Evolutionary conservation across 768 basidiomycete genomes (phyloP).

Genomic region (Postia placenta): DNA sequence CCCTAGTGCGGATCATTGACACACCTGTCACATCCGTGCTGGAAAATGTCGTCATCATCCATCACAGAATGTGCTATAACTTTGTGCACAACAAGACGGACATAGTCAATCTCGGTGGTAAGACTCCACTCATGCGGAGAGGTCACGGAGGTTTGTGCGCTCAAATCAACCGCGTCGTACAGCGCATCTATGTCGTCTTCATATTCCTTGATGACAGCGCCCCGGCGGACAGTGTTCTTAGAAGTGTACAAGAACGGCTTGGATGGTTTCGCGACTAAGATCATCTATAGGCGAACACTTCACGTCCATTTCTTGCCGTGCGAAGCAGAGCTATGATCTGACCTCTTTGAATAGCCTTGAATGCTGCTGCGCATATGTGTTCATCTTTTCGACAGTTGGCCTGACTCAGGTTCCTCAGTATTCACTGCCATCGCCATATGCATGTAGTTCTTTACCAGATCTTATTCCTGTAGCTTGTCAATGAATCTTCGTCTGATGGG

Average conservation of each 20-base stretch:
- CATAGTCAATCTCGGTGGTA: slow-evolving; percentile 21
- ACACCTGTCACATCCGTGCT: slow-evolving; percentile 5
- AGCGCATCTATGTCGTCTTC: slow-evolving; percentile 33
- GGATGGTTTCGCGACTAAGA: slow-evolving; percentile 7
- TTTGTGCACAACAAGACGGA: slow-evolving; percentile 27
- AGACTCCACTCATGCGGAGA: slow-evolving; percentile 24
- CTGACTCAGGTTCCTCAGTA: background rate
- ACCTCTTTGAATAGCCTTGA: slow-evolving; percentile 44
- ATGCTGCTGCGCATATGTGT: slow-evolving; percentile 35
- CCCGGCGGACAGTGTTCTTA: slow-evolving; percentile 26
- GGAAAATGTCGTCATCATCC: slow-evolving; percentile 27
- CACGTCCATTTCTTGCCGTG: background rate
- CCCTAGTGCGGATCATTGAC: slow-evolving; percentile 16
- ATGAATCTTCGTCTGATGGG: slow-evolving; percentile 20
- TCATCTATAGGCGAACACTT: slow-evolving; percentile 5
- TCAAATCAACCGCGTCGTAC: slow-evolving; percentile 29
- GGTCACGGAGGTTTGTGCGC: slow-evolving; percentile 24
- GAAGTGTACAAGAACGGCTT: slow-evolving; percentile 22
- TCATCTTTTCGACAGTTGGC: slow-evolving; percentile 32
- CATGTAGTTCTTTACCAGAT: slow-evolving; percentile 22
- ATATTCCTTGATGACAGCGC: slow-evolving; percentile 26
- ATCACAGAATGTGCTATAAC: slow-evolving; percentile 23
- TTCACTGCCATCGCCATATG: background rate
- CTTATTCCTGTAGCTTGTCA: slow-evolving; percentile 27
- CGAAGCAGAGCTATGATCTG: background rate